Evolutionary conservation across 352 stramenopile species (phyloP).

Genomic region (Globisporangium yorkense): DNA sequence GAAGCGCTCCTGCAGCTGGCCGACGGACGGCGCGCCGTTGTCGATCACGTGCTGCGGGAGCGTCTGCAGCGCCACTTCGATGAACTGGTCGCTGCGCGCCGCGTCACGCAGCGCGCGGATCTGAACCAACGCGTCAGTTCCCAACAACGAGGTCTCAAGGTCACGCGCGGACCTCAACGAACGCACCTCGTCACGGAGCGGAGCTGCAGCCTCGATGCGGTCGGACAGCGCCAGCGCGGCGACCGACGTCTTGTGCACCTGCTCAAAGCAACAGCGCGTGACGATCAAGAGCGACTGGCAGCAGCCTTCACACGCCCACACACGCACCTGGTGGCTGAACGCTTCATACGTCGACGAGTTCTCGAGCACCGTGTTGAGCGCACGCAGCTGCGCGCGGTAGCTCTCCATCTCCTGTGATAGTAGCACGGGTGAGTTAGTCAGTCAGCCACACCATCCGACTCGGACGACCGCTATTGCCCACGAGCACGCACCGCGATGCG

Average conservation of each 20-base stretch:
- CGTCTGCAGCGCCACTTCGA: conserved; percentile 59
- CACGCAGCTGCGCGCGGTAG: conserved; percentile 59
- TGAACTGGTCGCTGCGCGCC: conserved; percentile 68
- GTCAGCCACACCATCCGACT: neutral
- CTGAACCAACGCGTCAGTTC: conserved; percentile 12
- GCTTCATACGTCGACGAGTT: conserved; percentile 76
- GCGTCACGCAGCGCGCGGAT: conserved; percentile 64
- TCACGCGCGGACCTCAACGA: neutral
- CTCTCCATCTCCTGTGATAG: conserved; percentile 40
- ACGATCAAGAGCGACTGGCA: neutral
- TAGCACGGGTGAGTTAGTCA: neutral
- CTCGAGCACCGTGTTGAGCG: conserved; percentile 62
- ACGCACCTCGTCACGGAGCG: conserved; percentile 53
- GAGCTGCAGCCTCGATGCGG: conserved; percentile 69
- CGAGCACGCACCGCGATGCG: conserved; percentile 25
- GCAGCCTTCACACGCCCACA: neutral
- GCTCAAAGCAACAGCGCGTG: too few species aligned
- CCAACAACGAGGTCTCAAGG: neutral
- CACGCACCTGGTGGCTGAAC: conserved; percentile 58
- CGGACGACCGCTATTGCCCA: neutral
- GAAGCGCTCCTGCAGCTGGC: conserved; percentile 80
- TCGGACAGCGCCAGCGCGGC: conserved; percentile 71
- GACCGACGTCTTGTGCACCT: conserved; percentile 77
- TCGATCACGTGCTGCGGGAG: conserved; percentile 55
- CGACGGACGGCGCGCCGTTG: conserved; percentile 62